Evolutionary conservation across 208 protist genomes (phyloP).

Genomic region (Crithidia fasciculata): DNA sequence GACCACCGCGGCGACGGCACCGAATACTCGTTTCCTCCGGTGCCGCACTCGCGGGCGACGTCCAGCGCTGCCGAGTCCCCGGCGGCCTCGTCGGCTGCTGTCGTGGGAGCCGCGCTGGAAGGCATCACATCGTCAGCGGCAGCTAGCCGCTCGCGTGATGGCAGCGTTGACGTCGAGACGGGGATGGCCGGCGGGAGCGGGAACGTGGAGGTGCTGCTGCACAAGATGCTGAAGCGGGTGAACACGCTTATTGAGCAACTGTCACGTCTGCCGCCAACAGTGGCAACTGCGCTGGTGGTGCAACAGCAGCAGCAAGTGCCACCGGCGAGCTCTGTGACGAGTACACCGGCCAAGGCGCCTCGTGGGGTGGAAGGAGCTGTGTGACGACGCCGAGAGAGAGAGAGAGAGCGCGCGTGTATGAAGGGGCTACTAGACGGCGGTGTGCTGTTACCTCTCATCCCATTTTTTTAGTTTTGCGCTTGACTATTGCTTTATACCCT

Average conservation of each 20-base stretch:
- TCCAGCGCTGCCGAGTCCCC: not conserved
- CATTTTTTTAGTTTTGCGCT: too few species aligned
- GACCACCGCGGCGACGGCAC: not conserved
- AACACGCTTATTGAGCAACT: conserved; percentile 28
- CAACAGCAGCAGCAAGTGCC: not conserved
- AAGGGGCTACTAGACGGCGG: too few species aligned
- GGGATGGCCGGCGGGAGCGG: not conserved
- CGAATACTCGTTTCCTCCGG: not conserved
- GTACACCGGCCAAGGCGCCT: not conserved
- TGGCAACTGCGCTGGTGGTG: too few species aligned
- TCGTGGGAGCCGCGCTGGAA: not conserved
- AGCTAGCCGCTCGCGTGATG: not conserved
- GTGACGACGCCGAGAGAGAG: not conserved
- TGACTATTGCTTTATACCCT: too few species aligned
- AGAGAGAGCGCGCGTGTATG: not conserved
- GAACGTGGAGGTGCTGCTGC: conserved; percentile 26
- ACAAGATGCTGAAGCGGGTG: conserved; percentile 25
- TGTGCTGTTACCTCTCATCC: too few species aligned
- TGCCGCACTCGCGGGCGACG: not conserved
- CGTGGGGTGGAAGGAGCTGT: conserved; percentile 2
- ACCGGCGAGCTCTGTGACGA: not conserved
- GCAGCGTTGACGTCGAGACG: not conserved
- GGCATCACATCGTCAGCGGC: not conserved
- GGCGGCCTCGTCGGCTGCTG: too few species aligned
- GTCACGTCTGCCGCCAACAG: conserved; percentile 4